These are phyloP conservation scores for Phalaenopsis equestris DNA, from an alignment of 106 monocot species.

Conservation along the genomic window DNA sequence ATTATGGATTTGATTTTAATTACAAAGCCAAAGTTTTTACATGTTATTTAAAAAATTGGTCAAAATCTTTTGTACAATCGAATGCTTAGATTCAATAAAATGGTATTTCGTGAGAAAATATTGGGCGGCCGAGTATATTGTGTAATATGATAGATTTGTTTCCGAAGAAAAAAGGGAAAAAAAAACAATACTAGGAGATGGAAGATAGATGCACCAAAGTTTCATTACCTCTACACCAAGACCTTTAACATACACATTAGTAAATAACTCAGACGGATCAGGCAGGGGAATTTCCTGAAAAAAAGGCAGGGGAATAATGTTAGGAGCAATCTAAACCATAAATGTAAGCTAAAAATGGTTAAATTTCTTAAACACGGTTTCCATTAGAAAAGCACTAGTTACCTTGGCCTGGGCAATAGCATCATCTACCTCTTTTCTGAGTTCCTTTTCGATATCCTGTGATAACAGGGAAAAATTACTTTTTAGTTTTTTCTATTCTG, in stretches of 20 bases:
- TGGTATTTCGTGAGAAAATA: no score
- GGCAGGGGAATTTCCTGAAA: conserved; percentile 63
- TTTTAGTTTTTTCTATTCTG: neutral
- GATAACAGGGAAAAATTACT: neutral
- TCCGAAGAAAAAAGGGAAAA: no score
- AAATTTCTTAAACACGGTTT: neutral
- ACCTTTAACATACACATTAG: conserved; percentile 65
- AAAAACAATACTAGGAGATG: neutral
- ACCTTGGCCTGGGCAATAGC: conserved; percentile 84
- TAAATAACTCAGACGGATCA: conserved; percentile 64
- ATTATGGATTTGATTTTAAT: no score
- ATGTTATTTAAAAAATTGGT: no score
- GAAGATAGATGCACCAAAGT: neutral
- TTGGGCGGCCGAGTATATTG: no score
- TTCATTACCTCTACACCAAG: conserved; percentile 51
- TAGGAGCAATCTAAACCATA: neutral
- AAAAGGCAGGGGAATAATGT: neutral
- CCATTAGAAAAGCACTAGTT: conserved; percentile 1
- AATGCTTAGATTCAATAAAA: no score
- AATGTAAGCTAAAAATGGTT: neutral
- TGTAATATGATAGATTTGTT: no score
- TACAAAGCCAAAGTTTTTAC: no score
- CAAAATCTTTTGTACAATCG: no score
- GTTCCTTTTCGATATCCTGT: conserved; percentile 69
- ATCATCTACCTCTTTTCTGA: conserved; percentile 64